phyloP scores from a whole-genome alignment of 345 rosid species.

The Pugionium dolabratum region DNA sequence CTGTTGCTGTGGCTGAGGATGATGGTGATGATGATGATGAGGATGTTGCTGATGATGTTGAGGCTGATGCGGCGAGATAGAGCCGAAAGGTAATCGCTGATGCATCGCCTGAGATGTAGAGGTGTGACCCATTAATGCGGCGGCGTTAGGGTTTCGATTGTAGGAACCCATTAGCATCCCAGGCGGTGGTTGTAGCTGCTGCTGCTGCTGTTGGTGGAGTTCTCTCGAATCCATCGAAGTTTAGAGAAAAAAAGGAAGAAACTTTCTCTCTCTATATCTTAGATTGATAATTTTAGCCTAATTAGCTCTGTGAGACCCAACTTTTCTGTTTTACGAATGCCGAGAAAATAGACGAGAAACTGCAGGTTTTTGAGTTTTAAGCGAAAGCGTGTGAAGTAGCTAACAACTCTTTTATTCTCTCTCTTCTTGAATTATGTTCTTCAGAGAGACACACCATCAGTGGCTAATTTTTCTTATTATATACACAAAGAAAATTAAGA shows the following conservation, averaged over 20 bases:
- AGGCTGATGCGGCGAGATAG: conserved; percentile 34
- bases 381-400: conserved; percentile 44
- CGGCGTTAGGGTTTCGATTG: conserved; percentile 44
- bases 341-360: conserved; percentile 45
- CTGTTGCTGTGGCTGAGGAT: conserved; percentile 34
- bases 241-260: conserved; percentile 2
- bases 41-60: conserved; percentile 18
- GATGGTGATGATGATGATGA: background rate
- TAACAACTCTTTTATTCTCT: conserved; percentile 38
- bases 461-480: background rate
- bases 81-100: conserved; percentile 30
- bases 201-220: conserved; percentile 32
- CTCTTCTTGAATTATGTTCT: conserved; percentile 14
- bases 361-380: conserved; percentile 45
- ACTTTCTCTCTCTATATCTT: background rate
- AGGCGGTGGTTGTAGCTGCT: conserved; percentile 32
- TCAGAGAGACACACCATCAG: conserved; percentile 13
- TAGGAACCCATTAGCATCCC: conserved; percentile 46
- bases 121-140: conserved; percentile 35
- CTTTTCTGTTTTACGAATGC: conserved; percentile 36
- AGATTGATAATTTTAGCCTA: conserved; percentile 13
- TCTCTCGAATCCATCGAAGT: conserved; percentile 61
- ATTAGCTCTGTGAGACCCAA: background rate
- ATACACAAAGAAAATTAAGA: background rate
- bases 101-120: conserved; percentile 40